Evolutionary conservation across 495 filamentous ascomycete genomes (phyloP).

Genomic region (Penicillium paradoxum): DNA sequence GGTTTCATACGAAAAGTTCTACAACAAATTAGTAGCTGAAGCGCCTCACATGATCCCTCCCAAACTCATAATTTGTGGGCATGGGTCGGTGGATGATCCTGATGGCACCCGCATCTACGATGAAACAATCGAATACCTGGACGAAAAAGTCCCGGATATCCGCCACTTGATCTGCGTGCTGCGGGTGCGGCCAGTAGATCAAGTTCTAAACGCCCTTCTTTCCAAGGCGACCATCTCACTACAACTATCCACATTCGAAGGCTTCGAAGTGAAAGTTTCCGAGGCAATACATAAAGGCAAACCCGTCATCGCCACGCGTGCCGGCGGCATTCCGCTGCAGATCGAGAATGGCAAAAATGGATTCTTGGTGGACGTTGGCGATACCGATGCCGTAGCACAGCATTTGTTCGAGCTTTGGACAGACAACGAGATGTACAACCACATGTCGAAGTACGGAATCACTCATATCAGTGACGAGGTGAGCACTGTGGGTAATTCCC

Average conservation of each 20-base stretch:
- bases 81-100: slow-evolving; percentile 82
- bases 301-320: slow-evolving; percentile 72
- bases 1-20: slow-evolving; percentile 71
- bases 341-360: slow-evolving; percentile 69
- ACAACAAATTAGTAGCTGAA: slow-evolving; percentile 49
- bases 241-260: slow-evolving; percentile 79
- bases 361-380: slow-evolving; percentile 70
- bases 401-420: slow-evolving; percentile 68
- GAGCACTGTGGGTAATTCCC: slow-evolving; percentile 72
- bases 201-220: slow-evolving; percentile 76
- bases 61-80: slow-evolving; percentile 73
- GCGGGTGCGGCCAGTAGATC: slow-evolving; percentile 73
- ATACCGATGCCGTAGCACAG: slow-evolving; percentile 65
- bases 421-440: slow-evolving; percentile 55
- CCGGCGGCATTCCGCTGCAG: slow-evolving; percentile 80
- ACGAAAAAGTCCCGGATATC: slow-evolving; percentile 48
- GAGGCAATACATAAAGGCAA: slow-evolving; percentile 83
- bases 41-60: slow-evolving; percentile 48
- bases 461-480: slow-evolving; percentile 75
- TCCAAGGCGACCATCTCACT: slow-evolving; percentile 67
- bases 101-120: slow-evolving; percentile 73
- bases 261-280: slow-evolving; percentile 87
- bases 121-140: slow-evolving; percentile 60
- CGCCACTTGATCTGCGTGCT: slow-evolving; percentile 64
- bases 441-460: slow-evolving; percentile 64